Base-by-base conservation (phyloP, 2,329 filamentous ascomycete species). In the Chlorencoelia australis region DNA sequence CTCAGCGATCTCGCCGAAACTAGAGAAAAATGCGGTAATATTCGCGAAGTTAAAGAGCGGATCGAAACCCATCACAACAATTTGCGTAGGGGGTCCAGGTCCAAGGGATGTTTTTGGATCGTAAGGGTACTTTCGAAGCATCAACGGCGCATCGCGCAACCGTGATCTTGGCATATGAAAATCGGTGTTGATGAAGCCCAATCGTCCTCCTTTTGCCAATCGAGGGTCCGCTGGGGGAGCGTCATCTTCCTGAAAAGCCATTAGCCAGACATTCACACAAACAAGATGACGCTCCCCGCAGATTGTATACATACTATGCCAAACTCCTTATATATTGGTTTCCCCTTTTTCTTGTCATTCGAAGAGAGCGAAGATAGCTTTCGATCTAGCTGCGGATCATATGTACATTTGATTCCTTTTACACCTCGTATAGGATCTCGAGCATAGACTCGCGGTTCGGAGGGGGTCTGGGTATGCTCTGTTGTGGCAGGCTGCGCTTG, bases 31-130 rank as follows among this genome's bases (percentile, higher is more conserved):
- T 30, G 80, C 75, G 13, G 73, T 75, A 33, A 94, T 71, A 51
- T 85, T 83, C 37, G 76, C 73, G 50, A 94, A 84, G 9, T 85
- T 75, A 26, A 83, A 80, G 46, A 96, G 66, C 5, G 89, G 88
- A 59, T 96, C 91, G 57, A 95, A 95, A n/a, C 87, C 86, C n/a
- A 79, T 88, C 14, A 95, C 86, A 4, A 96, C 80, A 32, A 98
- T 77, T 57, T 94, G 86, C 2, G 82, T 86, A 2, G 91, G 85
- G 10, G 89, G 89, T 0, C 86, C 86, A 16, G 87, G 85, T 0
- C 88, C 89, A 50, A 93, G 76, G 2, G 89, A 94, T 4, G 85
- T 86, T 50, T 76, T 77, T 4, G 78, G 64, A 56, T 96, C 88
- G 60, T 86, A 91, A 17, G 74, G 62, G 59, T 93, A 95, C 15